Evolutionary conservation across 2,329 filamentous ascomycete genomes (phyloP).

Genomic region (Monilinia fructicola): DNA sequence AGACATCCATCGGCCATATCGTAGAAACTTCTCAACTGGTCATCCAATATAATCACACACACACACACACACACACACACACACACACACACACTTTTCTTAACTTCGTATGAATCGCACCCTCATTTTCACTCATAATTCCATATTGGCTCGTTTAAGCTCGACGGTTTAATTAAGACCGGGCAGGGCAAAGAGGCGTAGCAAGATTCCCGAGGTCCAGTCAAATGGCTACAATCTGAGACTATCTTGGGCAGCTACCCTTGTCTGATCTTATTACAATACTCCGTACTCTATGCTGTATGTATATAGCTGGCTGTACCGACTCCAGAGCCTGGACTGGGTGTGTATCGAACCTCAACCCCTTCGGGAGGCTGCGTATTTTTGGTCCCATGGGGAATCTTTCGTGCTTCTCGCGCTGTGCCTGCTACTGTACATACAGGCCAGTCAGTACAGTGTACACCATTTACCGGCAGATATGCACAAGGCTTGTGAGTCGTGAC

Average conservation of each 20-base stretch:
- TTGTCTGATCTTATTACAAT: conserved; percentile 23
- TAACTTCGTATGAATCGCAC: conserved; percentile 2
- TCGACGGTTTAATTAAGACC: conserved; percentile 11
- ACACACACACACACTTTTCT: background rate
- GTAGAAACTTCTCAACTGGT: background rate
- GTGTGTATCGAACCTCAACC: conserved; percentile 24
- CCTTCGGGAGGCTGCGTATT: conserved; percentile 27
- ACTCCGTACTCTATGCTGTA: too few relatives aligned
- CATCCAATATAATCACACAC: conserved; percentile 15
- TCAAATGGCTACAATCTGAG: conserved; percentile 28
- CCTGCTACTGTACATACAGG: conserved; percentile 16
- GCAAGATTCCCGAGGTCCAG: conserved; percentile 25
- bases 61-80: background rate
- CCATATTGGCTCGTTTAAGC: conserved; percentile 4
- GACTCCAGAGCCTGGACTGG: too few relatives aligned
- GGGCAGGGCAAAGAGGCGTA: conserved; percentile 11
- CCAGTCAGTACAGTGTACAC: too few relatives aligned
- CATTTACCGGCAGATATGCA: conserved; percentile 17
- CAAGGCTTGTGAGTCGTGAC: conserved; percentile 24
- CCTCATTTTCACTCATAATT: background rate
- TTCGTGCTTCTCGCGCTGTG: conserved; percentile 19
- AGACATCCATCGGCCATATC: background rate
- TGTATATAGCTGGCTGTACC: too few relatives aligned
- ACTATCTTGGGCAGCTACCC: conserved; percentile 26
- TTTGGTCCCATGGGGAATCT: conserved; percentile 10